Base-by-base conservation (phyloP, 2,329 filamentous ascomycete genomes). In the Drechslerella stenobrocha region DNA sequence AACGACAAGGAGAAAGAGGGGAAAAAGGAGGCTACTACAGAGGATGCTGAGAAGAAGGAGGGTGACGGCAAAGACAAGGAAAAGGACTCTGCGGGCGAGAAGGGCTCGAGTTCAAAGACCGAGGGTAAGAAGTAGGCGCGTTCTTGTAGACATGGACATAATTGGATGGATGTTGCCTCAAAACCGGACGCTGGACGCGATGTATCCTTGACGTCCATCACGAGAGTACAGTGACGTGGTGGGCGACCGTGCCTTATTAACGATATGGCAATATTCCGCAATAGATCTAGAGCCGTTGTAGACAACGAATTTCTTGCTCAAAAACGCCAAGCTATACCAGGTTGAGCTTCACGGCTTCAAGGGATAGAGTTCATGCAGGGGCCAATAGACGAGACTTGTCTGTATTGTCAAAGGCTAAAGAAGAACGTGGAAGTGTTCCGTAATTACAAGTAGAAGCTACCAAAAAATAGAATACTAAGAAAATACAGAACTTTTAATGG, bases 1-100 rank as follows among this genome's bases (percentile, higher is more conserved):
- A 92, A 97, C 73, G 83, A 81, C 45, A 84, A 87, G 74, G 89
- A 89, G 79, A 89, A 85, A 65, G 84, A 84, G 50, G 78, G 81
- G 59, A 78, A 77, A 70, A 81, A 81, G 71, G 80, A 82, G 32
- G 63, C 63, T 22, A 81, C 81, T 70, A 78, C 78, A 59, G 79
- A 79, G 65, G 84, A 90, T 75, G 85, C 87, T 44, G 81, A 81
- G 48, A 87, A 88, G 75, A 86, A 85, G 72, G 83, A 83, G 69
- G 76, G 73, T 67, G 71, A 76, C 6, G 84, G 37, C n/a, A 42
- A 18, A 5, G 15, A 20, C 3, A 42, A 66, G 9, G 34, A 58
- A 11, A 50, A 42, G n/a, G 53, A 11, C 78, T 73, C 22, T 58
- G 70, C 34, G 74, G 65, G 80, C 72, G 80, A 81, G 70, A 80